A percentile compares a stretch with the other conserved stretches of the same genome.
Evolutionary conservation across 345 rosid genomes (phyloP).

Genomic region (Eucalyptus guilfoylei): DNA sequence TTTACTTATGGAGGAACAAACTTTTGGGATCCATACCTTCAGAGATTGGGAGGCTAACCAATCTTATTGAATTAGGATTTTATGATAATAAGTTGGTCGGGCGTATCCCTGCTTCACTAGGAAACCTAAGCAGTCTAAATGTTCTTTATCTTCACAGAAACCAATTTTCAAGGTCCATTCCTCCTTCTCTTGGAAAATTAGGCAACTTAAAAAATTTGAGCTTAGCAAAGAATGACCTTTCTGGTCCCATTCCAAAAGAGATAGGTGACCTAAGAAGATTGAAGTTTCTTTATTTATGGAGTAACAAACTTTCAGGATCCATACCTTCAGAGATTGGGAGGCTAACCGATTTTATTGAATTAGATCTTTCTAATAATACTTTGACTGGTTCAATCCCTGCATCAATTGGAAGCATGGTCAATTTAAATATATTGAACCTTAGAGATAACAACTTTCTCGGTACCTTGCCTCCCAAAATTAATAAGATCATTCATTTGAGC

Average conservation of each 20-base stretch:
- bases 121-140: too few relatives aligned
- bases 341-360: too few relatives aligned
- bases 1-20: accelerated
- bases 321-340: background rate
- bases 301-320: background rate
- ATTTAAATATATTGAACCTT: accelerated
- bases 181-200: background rate
- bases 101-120: too few relatives aligned
- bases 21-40: background rate
- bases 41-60: background rate
- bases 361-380: accelerated
- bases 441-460: accelerated
- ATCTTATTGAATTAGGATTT: background rate
- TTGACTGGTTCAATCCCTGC: background rate
- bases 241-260: background rate
- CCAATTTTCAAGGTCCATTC: background rate
- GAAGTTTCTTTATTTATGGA: background rate
- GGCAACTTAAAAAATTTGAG: background rate
- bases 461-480: background rate
- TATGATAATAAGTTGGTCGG: too few relatives aligned
- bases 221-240: background rate
- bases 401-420: background rate
- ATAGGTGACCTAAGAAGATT: too few relatives aligned
- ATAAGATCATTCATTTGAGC: background rate
- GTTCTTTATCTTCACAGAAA: accelerated